Evolutionary conservation across 2,329 filamentous ascomycete species (phyloP).

Genomic region (Penicillium sp.): DNA sequence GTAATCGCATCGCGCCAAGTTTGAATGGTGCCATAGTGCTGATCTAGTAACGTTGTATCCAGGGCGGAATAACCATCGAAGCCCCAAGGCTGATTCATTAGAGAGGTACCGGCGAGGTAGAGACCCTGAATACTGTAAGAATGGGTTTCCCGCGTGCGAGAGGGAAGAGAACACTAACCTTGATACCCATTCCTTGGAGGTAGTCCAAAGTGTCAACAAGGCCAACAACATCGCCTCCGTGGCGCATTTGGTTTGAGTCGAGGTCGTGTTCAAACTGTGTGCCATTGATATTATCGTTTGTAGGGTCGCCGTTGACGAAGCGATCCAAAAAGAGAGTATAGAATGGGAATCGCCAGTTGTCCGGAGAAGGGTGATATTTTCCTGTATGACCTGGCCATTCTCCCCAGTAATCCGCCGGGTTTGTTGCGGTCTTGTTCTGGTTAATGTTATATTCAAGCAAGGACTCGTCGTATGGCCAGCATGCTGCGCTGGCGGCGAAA

Average conservation of each 20-base stretch:
- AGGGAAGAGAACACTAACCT: slow-evolving; percentile 36
- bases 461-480: slow-evolving; percentile 48
- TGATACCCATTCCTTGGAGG: slow-evolving; percentile 60
- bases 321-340: slow-evolving; percentile 62
- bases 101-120: slow-evolving; percentile 59
- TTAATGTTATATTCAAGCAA: slow-evolving; percentile 58
- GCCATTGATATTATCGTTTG: slow-evolving; percentile 59
- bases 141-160: background rate
- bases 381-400: slow-evolving; percentile 47
- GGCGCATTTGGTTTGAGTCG: slow-evolving; percentile 57
- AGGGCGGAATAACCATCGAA: slow-evolving; percentile 57
- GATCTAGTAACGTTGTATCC: slow-evolving; percentile 60
- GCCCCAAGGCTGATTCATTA: slow-evolving; percentile 62
- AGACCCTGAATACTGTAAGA: slow-evolving; percentile 43
- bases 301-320: slow-evolving; percentile 61
- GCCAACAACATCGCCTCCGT: slow-evolving; percentile 58
- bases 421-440: slow-evolving; percentile 51
- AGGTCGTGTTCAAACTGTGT: slow-evolving; percentile 59
- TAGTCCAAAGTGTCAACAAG: slow-evolving; percentile 60
- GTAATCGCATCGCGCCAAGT: slow-evolving; percentile 55
- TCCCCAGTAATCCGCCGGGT: slow-evolving; percentile 56
- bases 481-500: slow-evolving; percentile 25
- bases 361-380: slow-evolving; percentile 51
- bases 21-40: slow-evolving; percentile 57
- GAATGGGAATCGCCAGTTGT: slow-evolving; percentile 62